Conservation (phyloP, 1,284 basidiomycete genomes). For the Ceratobasidium sp. region DNA sequence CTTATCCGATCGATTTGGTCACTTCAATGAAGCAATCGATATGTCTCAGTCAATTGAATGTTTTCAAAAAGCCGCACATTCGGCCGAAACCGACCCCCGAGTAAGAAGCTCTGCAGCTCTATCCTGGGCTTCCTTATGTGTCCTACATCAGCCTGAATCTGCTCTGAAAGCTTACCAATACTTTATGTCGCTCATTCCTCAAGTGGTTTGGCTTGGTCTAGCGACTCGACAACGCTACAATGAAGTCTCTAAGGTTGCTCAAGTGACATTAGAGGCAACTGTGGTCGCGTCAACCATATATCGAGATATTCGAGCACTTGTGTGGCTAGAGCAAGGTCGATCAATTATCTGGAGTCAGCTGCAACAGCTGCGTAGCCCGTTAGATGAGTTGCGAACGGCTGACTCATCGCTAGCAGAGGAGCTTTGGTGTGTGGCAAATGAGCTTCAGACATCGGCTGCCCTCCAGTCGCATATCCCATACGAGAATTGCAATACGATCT, state of each 20-base stretch:
- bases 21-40: background rate
- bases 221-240: background rate
- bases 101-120: background rate
- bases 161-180: background rate
- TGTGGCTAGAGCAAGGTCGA: slow-evolving; percentile 24
- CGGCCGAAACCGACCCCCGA: background rate
- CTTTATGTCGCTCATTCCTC: background rate
- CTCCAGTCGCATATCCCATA: no score
- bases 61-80: background rate
- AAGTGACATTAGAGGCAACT: background rate
- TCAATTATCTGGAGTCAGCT: slow-evolving; percentile 20
- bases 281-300: background rate
- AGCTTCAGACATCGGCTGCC: background rate
- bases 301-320: background rate
- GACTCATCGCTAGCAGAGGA: background rate
- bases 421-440: background rate
- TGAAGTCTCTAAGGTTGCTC: background rate
- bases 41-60: background rate
- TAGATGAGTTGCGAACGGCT: background rate
- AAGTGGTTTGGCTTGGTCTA: background rate
- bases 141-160: background rate
- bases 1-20: background rate
- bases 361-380: background rate
- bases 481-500: background rate
- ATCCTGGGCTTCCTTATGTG: background rate